These are phyloP conservation scores for Dactylonectria macrodidyma DNA, from an alignment of 2,329 filamentous ascomycete species.

Conservation along the genomic window DNA sequence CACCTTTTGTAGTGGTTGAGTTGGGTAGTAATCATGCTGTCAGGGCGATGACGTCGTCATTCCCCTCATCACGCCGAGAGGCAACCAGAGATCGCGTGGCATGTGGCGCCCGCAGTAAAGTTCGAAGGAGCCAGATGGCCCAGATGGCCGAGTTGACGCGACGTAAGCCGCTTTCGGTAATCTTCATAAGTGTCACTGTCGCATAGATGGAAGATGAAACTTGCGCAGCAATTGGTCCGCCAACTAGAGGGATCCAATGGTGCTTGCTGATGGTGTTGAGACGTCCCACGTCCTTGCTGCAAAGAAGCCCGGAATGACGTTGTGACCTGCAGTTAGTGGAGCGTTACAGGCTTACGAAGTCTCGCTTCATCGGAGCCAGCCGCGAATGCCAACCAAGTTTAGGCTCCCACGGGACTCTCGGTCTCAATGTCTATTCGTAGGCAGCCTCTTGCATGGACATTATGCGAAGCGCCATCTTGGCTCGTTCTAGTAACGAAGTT, in stretches of 20 bases:
- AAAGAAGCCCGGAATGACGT: slow-evolving; percentile 17
- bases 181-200: slow-evolving; percentile 6
- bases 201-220: neutral
- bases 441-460: no score
- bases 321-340: slow-evolving; percentile 11
- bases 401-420: neutral
- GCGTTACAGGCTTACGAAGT: neutral
- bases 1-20: slow-evolving; percentile 44
- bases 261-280: slow-evolving; percentile 9
- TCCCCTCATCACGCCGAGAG: slow-evolving; percentile 27
- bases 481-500: no score
- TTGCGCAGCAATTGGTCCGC: slow-evolving; percentile 14
- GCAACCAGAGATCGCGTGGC: slow-evolving; percentile 40
- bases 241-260: slow-evolving; percentile 3
- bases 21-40: slow-evolving; percentile 26
- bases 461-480: no score
- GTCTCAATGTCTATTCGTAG: neutral
- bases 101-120: slow-evolving; percentile 33
- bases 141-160: slow-evolving; percentile 8
- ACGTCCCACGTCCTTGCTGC: neutral
- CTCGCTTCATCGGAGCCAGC: neutral
- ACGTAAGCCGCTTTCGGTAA: slow-evolving; percentile 17
- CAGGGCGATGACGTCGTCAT: slow-evolving; percentile 46
- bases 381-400: slow-evolving; percentile 1
- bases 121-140: neutral